Conservation (phyloP, 2,329 filamentous ascomycete species). For the Pleoardoris graminearum region DNA sequence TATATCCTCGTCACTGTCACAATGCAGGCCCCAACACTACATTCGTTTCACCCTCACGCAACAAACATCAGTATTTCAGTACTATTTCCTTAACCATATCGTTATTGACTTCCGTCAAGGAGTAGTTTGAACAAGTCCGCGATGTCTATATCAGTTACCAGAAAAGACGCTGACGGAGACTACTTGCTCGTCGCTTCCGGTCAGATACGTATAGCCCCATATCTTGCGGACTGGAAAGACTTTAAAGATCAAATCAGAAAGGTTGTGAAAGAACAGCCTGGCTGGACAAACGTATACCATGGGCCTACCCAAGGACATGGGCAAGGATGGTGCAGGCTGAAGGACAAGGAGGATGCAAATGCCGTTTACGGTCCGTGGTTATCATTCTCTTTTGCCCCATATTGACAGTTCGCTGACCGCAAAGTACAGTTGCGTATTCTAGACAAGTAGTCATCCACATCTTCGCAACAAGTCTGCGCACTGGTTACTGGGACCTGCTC, state of each 20-base stretch:
- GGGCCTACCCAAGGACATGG: constrained; percentile 34
- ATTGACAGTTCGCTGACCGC: not conserved
- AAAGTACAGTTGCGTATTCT: constrained; percentile 24
- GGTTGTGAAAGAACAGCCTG: constrained; percentile 40
- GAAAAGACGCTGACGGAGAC: constrained; percentile 29
- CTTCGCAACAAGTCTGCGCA: constrained; percentile 36
- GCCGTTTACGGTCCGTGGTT: constrained; percentile 36
- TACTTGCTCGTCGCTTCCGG: constrained; percentile 39
- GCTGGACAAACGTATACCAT: constrained; percentile 41
- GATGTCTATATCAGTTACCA: constrained; percentile 18
- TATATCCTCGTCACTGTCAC: not conserved
- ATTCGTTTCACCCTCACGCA: not conserved
- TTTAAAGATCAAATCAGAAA: constrained; percentile 44
- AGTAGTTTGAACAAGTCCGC: not conserved
- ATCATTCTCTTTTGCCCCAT: not conserved
- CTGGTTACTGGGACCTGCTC: constrained; percentile 30
- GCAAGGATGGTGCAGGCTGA: constrained; percentile 44
- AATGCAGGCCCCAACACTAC: not conserved
- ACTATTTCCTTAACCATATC: not conserved
- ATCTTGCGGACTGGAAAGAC: constrained; percentile 40
- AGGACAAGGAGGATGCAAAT: constrained; percentile 39
- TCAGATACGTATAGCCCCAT: constrained; percentile 28
- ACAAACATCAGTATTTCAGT: not conserved
- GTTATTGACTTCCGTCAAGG: not conserved
- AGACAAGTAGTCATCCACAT: constrained; percentile 37